Percentiles rank a stretch among this genome's conserved stretches.
Evolutionary conservation across 2,329 filamentous ascomycete genomes (phyloP).

Genomic region (Graphilbum ipis-grandicollis): DNA sequence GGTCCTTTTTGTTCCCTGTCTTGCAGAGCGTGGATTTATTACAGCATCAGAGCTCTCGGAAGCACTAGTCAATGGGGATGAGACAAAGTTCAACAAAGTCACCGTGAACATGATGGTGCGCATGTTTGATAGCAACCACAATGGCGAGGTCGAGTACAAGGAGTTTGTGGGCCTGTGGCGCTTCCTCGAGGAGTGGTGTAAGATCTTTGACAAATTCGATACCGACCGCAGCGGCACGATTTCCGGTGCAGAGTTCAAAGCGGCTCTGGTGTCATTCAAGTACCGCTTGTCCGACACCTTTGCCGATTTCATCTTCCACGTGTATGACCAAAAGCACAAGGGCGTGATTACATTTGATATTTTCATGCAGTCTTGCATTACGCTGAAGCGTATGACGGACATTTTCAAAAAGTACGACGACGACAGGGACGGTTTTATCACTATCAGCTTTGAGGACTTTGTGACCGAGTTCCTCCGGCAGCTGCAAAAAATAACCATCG

Average conservation of each 20-base stretch:
- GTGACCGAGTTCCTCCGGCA: constrained; percentile 50
- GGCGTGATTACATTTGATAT: constrained; percentile 80
- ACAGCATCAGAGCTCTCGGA: constrained; percentile 75
- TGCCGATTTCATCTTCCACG: constrained; percentile 68
- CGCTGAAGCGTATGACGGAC: constrained; percentile 94
- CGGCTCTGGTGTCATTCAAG: constrained; percentile 82
- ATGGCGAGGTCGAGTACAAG: constrained; percentile 78
- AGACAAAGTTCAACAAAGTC: constrained; percentile 77
- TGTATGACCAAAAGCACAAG: constrained; percentile 63
- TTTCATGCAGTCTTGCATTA: constrained; percentile 95
- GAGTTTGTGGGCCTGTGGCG: constrained; percentile 96
- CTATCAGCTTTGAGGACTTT: constrained; percentile 68
- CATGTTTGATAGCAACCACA: constrained; percentile 93
- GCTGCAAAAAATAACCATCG: constrained; percentile 21
- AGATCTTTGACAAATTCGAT: constrained; percentile 90
- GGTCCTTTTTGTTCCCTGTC: too few relatives aligned
- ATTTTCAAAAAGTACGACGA: constrained; percentile 98
- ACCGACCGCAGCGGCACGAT: constrained; percentile 76
- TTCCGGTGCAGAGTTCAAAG: constrained; percentile 68
- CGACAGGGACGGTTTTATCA: constrained; percentile 86
- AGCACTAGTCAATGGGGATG: constrained; percentile 92
- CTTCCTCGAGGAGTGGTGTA: constrained; percentile 86
- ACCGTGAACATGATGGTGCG: constrained; percentile 98
- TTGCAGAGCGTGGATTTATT: constrained; percentile 54
- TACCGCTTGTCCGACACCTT: constrained; percentile 79